Base-by-base conservation (phyloP, 768 basidiomycete genomes). In the Panaeolus cyanescens region DNA sequence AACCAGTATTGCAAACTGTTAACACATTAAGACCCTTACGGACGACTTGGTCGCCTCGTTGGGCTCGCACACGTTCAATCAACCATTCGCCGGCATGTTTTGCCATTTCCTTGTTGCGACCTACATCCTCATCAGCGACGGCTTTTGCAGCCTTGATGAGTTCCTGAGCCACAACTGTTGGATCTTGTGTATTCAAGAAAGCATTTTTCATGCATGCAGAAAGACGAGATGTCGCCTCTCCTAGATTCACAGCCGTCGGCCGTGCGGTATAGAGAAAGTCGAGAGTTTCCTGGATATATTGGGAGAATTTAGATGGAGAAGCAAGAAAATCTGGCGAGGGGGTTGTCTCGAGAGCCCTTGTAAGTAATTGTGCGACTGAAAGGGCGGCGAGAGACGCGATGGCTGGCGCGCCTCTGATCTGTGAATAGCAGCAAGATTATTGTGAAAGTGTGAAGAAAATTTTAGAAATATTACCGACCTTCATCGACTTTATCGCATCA, bases 1-100 rank as follows among this genome's bases (percentile, higher is more conserved):
- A 93, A 4, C 96, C 96, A n/a, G 96, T 99, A 73, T 98, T 98
- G 78, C 96, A 98, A 10, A 98, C 93, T 15, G 96, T 97, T 73
- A 97, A 77, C 19, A 96, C 85, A 70, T 92, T 95, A 60, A 97
- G 73, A 36, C 77, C 81, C 45, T 77, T 77, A 28, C 76, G 78
- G n/a, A 66, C 53, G 53, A 63, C 55, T 15, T 64, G 1, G 25
- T 50, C 45, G 66, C 75, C 54, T 70, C 71, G 25, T 64, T 68
- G 62, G 72, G 65, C 71, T 78, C 80, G 54, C 20, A 83, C 78
- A 32, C 77, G 75, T 37, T 85, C 74, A 34, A 88, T 70, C 34
- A 97, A 77, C 96, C 96, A 98, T 32, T 92, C 88, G 2, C 90
- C 95, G 25, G 95, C 95, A 74, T 85, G 81, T 66, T 85, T 85